Evolutionary conservation across 2,329 filamentous ascomycete species (phyloP).

Genomic region (Neocucurbitaria cava): DNA sequence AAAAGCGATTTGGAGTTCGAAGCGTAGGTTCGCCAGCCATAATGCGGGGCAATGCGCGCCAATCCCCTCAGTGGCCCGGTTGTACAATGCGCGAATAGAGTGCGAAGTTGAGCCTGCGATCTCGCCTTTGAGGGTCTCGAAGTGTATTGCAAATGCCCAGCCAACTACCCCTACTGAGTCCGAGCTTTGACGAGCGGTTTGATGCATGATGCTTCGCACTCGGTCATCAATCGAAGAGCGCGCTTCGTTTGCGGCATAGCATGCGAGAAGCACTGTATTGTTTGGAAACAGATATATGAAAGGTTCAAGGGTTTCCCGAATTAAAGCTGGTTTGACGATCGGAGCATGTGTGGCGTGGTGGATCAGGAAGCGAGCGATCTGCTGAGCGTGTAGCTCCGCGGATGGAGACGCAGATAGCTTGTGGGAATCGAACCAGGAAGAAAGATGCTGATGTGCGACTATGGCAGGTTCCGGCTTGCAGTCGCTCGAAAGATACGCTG

Average conservation of each 20-base stretch:
- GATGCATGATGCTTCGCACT: slow-evolving; percentile 69
- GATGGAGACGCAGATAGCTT: slow-evolving; percentile 30
- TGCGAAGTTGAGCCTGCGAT: slow-evolving; percentile 55
- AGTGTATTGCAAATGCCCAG: slow-evolving; percentile 63
- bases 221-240: slow-evolving; percentile 78
- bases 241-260: slow-evolving; percentile 77
- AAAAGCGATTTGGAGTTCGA: slow-evolving; percentile 34
- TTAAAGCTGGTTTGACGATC: slow-evolving; percentile 70
- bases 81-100: slow-evolving; percentile 63
- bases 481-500: slow-evolving; percentile 68
- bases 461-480: slow-evolving; percentile 48
- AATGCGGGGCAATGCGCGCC: slow-evolving; percentile 38
- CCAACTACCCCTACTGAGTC: slow-evolving; percentile 52
- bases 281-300: slow-evolving; percentile 72
- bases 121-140: slow-evolving; percentile 58
- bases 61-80: slow-evolving; percentile 55
- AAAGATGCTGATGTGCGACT: slow-evolving; percentile 41
- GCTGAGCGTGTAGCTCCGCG: slow-evolving; percentile 74
- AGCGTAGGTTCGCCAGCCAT: slow-evolving; percentile 43
- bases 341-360: slow-evolving; percentile 68
- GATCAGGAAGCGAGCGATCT: slow-evolving; percentile 69
- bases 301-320: slow-evolving; percentile 67
- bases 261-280: slow-evolving; percentile 76
- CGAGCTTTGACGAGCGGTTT: slow-evolving; percentile 42
- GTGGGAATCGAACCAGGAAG: slow-evolving; percentile 31